Evolutionary conservation across 257 asterid species (phyloP).

Genomic region (Solanum clarkiae): DNA sequence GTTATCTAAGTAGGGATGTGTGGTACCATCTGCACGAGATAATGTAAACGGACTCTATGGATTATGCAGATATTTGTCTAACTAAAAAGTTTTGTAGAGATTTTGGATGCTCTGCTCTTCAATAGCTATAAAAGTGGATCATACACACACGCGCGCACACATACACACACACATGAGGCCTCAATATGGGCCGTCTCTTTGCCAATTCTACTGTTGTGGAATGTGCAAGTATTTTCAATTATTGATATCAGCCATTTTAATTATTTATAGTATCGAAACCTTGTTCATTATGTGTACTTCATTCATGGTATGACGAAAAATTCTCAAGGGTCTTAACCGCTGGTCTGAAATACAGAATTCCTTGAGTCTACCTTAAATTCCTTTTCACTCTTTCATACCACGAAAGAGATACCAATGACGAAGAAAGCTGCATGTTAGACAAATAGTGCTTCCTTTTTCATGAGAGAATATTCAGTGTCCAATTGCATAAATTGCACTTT

Average conservation of each 20-base stretch:
- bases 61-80: neutral
- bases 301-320: neutral
- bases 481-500: neutral
- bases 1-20: neutral
- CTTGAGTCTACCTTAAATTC: neutral
- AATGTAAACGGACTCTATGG: neutral
- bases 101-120: neutral
- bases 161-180: conserved; percentile 42
- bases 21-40: neutral
- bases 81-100: neutral
- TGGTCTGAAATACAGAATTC: neutral
- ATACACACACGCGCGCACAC: neutral
- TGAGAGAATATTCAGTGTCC: neutral
- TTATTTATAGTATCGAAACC: neutral
- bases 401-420: neutral
- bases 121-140: neutral
- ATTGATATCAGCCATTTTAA: neutral
- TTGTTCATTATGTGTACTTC: neutral
- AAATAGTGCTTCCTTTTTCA: too few relatives aligned
- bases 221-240: conserved; percentile 31
- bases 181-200: conserved; percentile 76
- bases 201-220: conserved; percentile 78
- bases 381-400: neutral
- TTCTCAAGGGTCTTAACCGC: neutral
- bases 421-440: neutral